These are phyloP conservation scores for Neofusicoccum kwambonambiense DNA, from an alignment of 2,329 filamentous ascomycete species.

Conservation along the genomic window DNA sequence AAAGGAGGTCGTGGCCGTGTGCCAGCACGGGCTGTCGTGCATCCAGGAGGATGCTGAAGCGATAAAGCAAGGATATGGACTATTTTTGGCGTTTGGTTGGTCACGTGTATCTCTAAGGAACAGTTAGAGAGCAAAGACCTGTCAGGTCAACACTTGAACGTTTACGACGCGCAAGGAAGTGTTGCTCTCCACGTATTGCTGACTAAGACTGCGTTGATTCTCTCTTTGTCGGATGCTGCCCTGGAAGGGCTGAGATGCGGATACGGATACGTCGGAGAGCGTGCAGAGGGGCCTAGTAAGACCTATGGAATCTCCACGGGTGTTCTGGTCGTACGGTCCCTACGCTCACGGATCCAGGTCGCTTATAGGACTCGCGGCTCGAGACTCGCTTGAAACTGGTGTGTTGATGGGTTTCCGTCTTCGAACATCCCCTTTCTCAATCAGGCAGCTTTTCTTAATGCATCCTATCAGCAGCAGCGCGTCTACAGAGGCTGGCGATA, in stretches of 20 bases:
- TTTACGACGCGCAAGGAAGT: neutral
- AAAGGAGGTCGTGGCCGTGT: neutral
- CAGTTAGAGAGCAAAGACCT: neutral
- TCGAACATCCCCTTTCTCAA: neutral
- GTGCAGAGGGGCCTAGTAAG: too few species aligned
- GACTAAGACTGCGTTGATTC: too few species aligned
- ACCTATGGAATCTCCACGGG: too few species aligned
- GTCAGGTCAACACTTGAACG: neutral
- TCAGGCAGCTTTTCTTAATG: neutral
- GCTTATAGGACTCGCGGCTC: neutral
- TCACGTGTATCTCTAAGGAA: neutral
- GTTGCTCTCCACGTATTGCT: neutral
- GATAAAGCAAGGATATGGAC: neutral
- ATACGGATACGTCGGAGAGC: too few species aligned
- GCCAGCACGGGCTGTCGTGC: neutral
- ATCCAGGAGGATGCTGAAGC: neutral
- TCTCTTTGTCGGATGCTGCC: too few species aligned
- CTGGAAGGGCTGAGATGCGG: too few species aligned
- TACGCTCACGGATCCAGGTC: neutral
- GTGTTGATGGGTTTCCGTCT: too few species aligned
- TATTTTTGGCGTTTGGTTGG: slow-evolving; percentile 1
- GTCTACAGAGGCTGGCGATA: neutral
- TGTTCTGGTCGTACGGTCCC: too few species aligned
- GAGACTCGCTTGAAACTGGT: too few species aligned
- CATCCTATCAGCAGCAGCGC: neutral